Conservation (phyloP, 306 rosid species). For the Biancaea sappan region DNA sequence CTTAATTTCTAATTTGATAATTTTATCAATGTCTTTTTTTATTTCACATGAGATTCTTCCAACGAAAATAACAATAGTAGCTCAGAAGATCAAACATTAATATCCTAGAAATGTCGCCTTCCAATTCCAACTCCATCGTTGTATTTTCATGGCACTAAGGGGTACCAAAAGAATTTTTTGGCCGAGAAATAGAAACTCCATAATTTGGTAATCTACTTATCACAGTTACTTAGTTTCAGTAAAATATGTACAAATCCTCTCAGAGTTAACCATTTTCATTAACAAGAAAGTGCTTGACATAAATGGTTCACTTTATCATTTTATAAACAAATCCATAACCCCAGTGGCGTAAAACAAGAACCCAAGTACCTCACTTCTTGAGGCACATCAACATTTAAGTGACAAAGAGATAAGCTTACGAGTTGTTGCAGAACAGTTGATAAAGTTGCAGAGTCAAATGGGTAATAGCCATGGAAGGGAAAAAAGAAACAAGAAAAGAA, state of each 20-base stretch:
- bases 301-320: not conserved
- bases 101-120: not conserved
- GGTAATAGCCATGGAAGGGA: constrained; percentile 57
- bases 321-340: not conserved
- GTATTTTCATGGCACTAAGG: not conserved
- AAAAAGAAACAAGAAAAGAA: constrained; percentile 28
- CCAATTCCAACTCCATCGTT: not conserved
- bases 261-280: not conserved
- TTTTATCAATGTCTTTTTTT: not conserved
- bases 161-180: not conserved
- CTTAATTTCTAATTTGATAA: not conserved
- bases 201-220: not conserved
- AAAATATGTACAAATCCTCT: not conserved
- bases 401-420: constrained; percentile 47
- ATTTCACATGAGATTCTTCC: not conserved
- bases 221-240: not conserved
- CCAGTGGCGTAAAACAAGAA: not conserved
- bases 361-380: not conserved
- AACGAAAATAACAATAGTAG: not conserved
- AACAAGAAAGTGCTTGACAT: constrained; percentile 5
- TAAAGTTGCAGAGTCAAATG: constrained; percentile 42
- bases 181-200: not conserved
- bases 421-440: constrained; percentile 36
- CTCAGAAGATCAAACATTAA: not conserved
- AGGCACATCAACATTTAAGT: not conserved